These are phyloP conservation scores for Sphagnum magellanicum DNA, from an alignment of 228 moss, liverwort and hornwort species.

Conservation along the genomic window DNA sequence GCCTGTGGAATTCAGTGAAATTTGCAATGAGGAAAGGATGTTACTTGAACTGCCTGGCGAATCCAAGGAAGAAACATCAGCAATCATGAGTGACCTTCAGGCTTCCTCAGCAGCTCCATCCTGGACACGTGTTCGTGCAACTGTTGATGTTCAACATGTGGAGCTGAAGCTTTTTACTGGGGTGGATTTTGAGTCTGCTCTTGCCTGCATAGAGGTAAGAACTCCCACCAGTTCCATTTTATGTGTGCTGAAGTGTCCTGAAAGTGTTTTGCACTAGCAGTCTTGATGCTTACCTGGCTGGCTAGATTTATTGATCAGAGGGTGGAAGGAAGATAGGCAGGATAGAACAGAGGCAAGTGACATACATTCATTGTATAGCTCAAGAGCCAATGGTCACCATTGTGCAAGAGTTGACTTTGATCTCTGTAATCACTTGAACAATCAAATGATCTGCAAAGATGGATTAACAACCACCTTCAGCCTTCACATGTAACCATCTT, in stretches of 20 bases:
- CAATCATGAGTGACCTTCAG: slow-evolving; percentile 23
- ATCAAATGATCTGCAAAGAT: no score
- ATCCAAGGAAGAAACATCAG: slow-evolving; percentile 29
- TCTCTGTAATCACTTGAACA: no score
- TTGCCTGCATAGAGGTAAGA: slow-evolving; percentile 82
- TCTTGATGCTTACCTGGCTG: not conserved
- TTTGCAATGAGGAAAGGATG: slow-evolving; percentile 68
- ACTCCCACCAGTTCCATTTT: not conserved
- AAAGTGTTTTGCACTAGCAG: not conserved
- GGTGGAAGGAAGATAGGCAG: no score
- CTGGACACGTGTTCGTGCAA: slow-evolving; percentile 76
- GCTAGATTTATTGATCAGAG: no score
- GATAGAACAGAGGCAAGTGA: no score
- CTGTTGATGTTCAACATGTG: slow-evolving; percentile 69
- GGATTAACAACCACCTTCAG: no score
- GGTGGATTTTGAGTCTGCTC: slow-evolving; percentile 57
- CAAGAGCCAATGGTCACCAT: no score
- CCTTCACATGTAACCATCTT: no score
- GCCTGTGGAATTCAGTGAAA: slow-evolving; percentile 42
- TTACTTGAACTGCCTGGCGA: slow-evolving; percentile 64
- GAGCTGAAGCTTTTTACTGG: slow-evolving; percentile 74
- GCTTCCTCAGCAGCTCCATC: slow-evolving; percentile 18
- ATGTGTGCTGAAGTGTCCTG: no score
- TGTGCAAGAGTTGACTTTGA: no score
- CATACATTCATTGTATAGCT: no score